Conservation (phyloP, 2,329 filamentous ascomycete genomes). For the Exophiala dermatitidis region DNA sequence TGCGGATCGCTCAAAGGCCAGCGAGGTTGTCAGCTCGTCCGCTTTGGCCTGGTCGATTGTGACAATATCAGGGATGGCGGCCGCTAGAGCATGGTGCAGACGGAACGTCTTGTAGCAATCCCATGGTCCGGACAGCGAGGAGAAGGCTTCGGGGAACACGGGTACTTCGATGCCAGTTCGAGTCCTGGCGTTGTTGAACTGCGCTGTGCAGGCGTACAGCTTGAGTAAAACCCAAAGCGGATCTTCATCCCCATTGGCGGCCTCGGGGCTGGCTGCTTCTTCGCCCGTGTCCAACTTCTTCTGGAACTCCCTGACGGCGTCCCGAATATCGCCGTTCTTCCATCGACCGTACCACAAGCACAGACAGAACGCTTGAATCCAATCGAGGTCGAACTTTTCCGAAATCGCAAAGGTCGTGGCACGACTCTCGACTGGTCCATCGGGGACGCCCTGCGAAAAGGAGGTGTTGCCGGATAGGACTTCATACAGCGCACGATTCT, state of each 20-base stretch:
- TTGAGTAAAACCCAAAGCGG: conserved; percentile 81
- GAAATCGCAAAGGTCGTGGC: conserved; percentile 74
- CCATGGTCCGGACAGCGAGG: conserved; percentile 68
- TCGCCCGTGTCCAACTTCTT: conserved; percentile 63
- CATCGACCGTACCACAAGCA: conserved; percentile 80
- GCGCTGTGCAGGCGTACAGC: conserved; percentile 55
- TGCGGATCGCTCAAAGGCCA: conserved; percentile 45
- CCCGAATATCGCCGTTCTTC: conserved; percentile 59
- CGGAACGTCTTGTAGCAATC: conserved; percentile 79
- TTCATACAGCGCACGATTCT: conserved; percentile 81
- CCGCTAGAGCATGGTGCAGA: conserved; percentile 59
- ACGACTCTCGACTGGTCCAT: conserved; percentile 70
- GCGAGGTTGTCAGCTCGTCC: conserved; percentile 60
- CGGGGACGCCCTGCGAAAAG: conserved; percentile 65
- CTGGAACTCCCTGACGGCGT: conserved; percentile 66
- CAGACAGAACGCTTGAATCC: conserved; percentile 88
- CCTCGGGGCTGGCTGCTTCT: conserved; percentile 62
- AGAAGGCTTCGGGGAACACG: conserved; percentile 60
- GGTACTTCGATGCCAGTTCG: conserved; percentile 33
- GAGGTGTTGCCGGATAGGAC: conserved; percentile 83
- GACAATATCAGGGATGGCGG: conserved; percentile 45
- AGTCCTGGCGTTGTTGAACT: conserved; percentile 18
- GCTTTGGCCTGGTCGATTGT: conserved; percentile 52
- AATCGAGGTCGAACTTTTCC: conserved; percentile 76
- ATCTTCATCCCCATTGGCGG: conserved; percentile 53